Conservation (phyloP, 2,329 filamentous ascomycete species). For the Ophiostoma novo-ulmi region DNA sequence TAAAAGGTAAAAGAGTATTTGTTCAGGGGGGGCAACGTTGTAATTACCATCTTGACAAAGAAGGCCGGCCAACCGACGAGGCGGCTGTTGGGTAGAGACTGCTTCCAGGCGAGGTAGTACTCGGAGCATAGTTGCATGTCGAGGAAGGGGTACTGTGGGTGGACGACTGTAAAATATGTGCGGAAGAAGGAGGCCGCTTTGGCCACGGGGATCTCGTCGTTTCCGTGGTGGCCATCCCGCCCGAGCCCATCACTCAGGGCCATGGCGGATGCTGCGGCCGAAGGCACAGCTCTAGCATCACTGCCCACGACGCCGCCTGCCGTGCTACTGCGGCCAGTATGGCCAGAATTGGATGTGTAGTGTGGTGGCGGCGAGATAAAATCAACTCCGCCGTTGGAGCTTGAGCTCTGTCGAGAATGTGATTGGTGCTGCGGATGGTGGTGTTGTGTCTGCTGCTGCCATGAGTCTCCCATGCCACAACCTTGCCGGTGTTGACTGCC, state of each 20-base stretch:
- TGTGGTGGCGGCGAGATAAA: neutral
- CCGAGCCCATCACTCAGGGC: neutral
- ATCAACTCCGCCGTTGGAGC: neutral
- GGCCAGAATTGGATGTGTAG: neutral
- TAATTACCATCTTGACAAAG: conserved; percentile 23
- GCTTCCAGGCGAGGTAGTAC: conserved; percentile 19
- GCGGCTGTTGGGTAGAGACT: neutral
- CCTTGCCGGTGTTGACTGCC: neutral
- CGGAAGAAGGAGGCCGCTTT: conserved; percentile 22
- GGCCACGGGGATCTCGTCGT: conserved; percentile 11
- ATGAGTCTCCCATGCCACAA: neutral
- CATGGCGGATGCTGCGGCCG: conserved; percentile 9
- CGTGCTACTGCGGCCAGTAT: neutral
- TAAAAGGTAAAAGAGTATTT: neutral
- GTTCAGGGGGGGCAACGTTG: neutral
- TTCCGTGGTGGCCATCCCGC: neutral
- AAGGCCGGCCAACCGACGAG: conserved; percentile 22
- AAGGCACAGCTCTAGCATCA: neutral
- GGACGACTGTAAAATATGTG: conserved; percentile 21
- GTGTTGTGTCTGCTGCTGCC: neutral
- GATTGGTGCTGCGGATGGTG: neutral
- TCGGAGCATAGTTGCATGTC: conserved; percentile 20
- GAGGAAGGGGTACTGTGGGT: conserved; percentile 23
- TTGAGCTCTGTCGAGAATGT: neutral
- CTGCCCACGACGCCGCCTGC: conserved; percentile 1